Evolutionary conservation across 352 stramenopile genomes (phyloP).

Genomic region (Phytophthora hybrid): DNA sequence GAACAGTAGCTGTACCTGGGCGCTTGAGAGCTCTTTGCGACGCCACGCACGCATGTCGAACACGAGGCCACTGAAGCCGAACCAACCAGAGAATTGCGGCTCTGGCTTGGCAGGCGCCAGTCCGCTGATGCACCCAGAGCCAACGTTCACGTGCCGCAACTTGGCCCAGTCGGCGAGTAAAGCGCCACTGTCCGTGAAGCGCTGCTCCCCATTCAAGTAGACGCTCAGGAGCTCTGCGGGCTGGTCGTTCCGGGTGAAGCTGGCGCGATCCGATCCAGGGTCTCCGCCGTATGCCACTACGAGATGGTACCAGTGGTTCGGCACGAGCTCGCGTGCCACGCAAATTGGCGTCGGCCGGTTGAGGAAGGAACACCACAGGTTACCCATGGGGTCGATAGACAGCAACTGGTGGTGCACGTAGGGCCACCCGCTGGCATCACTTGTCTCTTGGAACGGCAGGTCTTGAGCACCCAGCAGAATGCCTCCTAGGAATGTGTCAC

Average conservation of each 20-base stretch:
- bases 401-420: conserved; percentile 71
- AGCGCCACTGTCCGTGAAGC: conserved; percentile 42
- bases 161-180: conserved; percentile 60
- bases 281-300: conserved; percentile 60
- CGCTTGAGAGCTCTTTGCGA: conserved; percentile 48
- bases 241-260: conserved; percentile 39
- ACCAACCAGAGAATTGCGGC: conserved; percentile 73
- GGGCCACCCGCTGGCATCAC: conserved; percentile 50
- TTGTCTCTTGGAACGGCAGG: conserved; percentile 49
- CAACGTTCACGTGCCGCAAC: conserved; percentile 62
- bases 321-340: conserved; percentile 55
- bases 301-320: conserved; percentile 77
- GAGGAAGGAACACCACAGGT: conserved; percentile 67
- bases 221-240: conserved; percentile 43
- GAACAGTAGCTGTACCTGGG: conserved; percentile 71
- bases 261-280: conserved; percentile 24
- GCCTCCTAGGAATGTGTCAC: conserved; percentile 62
- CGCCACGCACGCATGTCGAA: conserved; percentile 68
- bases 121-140: conserved; percentile 71
- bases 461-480: conserved; percentile 74
- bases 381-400: conserved; percentile 66
- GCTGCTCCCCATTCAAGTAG: conserved; percentile 74
- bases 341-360: conserved; percentile 54
- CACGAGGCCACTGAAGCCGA: conserved; percentile 74
- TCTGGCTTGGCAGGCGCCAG: conserved; percentile 57